Evolutionary conservation across 169 alveolate species (phyloP).

Genomic region (Plasmodium relictum): DNA sequence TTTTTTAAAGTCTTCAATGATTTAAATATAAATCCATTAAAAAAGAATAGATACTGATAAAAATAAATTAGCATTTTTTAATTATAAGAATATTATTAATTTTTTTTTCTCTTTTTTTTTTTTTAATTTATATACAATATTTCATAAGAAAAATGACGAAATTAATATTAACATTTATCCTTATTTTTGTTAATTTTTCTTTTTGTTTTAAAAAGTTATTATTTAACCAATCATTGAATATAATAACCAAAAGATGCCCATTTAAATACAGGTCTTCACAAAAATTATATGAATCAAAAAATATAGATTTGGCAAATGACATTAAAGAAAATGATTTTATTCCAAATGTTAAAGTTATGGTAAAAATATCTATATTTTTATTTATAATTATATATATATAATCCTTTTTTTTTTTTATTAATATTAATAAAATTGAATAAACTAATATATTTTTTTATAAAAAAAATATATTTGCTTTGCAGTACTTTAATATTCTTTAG

Average conservation of each 20-base stretch:
- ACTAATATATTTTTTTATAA: too few relatives aligned
- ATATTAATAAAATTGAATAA: too few relatives aligned
- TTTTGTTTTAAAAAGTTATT: conserved; percentile 51
- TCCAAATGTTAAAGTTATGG: conserved; percentile 77
- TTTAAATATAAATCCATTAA: too few relatives aligned
- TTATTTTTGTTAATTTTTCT: conserved; percentile 18
- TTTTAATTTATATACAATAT: neutral
- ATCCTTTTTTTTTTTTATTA: neutral
- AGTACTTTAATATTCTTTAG: neutral
- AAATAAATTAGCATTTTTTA: neutral
- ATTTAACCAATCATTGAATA: conserved; percentile 17
- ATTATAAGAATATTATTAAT: neutral
- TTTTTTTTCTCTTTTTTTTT: neutral
- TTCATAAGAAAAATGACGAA: conserved; percentile 29
- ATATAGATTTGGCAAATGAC: conserved; percentile 70
- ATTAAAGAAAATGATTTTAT: conserved; percentile 71
- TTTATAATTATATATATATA: neutral
- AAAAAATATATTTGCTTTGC: too few relatives aligned
- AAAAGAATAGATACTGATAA: too few relatives aligned
- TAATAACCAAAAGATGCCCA: conserved; percentile 51
- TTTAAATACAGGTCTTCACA: conserved; percentile 24
- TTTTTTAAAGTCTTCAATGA: too few relatives aligned
- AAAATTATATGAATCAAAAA: conserved; percentile 49
- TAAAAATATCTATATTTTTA: conserved; percentile 6
- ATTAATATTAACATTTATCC: conserved; percentile 1